These are phyloP conservation scores for Bipolaris victoriae DNA, from an alignment of 2,329 filamentous ascomycete species.

Conservation along the genomic window DNA sequence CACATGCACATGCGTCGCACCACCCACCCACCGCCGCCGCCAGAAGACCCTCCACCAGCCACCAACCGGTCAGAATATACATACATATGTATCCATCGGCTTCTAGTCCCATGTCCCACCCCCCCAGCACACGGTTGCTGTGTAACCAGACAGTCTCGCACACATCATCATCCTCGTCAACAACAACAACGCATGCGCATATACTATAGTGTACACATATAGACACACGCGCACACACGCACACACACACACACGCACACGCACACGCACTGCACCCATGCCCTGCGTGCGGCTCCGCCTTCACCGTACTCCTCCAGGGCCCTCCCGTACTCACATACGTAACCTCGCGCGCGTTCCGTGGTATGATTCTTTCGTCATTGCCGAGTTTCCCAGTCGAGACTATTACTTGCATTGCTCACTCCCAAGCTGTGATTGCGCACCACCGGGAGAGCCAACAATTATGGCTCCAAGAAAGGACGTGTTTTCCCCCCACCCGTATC, in stretches of 20 bases:
- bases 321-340: no score
- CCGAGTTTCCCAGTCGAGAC: background rate
- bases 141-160: background rate
- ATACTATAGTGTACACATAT: no score
- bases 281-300: no score
- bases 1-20: no score
- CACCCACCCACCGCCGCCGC: background rate
- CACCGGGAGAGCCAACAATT: slow-evolving; percentile 6
- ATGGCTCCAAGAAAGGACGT: background rate
- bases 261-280: no score
- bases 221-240: no score
- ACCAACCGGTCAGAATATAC: slow-evolving; percentile 12
- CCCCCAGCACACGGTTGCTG: slow-evolving; percentile 1
- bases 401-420: slow-evolving; percentile 5
- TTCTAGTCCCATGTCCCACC: background rate
- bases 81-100: background rate
- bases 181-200: no score
- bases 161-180: no score
- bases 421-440: slow-evolving; percentile 4
- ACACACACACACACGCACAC: no score
- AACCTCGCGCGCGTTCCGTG: background rate
- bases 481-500: background rate
- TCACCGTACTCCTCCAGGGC: no score
- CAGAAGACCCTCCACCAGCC: slow-evolving; percentile 1
- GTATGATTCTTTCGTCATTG: slow-evolving; percentile 12